Conservation (phyloP, 1,284 basidiomycete genomes). For the Ustilago hordei region DNA sequence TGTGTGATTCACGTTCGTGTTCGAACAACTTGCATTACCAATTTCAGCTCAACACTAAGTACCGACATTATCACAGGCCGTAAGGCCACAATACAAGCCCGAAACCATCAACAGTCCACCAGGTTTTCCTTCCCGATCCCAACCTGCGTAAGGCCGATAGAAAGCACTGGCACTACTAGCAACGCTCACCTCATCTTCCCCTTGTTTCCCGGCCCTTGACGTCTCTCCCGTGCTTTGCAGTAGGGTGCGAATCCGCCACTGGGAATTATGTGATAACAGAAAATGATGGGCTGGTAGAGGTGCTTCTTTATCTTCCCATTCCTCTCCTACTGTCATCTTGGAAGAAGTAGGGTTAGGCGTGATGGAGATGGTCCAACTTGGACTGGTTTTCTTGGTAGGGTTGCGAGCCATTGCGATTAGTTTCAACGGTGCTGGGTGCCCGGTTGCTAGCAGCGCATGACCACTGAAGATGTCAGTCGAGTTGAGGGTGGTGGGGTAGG, state of each 20-base stretch:
- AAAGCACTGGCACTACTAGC: conserved; percentile 17
- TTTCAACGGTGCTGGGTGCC: conserved; percentile 76
- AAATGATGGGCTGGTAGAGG: conserved; percentile 22
- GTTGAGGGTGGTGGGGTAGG: conserved; percentile 5
- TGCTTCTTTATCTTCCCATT: conserved; percentile 18
- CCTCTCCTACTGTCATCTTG: background rate
- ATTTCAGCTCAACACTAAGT: background rate
- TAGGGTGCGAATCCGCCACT: conserved; percentile 15
- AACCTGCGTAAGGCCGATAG: background rate
- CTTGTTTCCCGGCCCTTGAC: background rate
- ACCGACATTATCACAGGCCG: conserved; percentile 25
- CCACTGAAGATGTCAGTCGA: conserved; percentile 3
- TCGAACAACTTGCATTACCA: background rate
- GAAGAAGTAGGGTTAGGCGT: background rate
- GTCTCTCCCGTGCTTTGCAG: conserved; percentile 14
- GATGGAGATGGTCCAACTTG: conserved; percentile 31
- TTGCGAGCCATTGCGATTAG: conserved; percentile 72
- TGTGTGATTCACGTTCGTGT: background rate
- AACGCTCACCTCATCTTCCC: background rate
- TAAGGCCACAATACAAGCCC: conserved; percentile 21
- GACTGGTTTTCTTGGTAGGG: conserved; percentile 44
- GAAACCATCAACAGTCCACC: conserved; percentile 36
- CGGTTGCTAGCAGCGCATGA: conserved; percentile 74
- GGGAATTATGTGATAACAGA: conserved; percentile 11
- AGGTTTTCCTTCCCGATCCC: background rate